Evolutionary conservation across 1,284 basidiomycete species (phyloP).

Genomic region (Ceratobasidium sp.): DNA sequence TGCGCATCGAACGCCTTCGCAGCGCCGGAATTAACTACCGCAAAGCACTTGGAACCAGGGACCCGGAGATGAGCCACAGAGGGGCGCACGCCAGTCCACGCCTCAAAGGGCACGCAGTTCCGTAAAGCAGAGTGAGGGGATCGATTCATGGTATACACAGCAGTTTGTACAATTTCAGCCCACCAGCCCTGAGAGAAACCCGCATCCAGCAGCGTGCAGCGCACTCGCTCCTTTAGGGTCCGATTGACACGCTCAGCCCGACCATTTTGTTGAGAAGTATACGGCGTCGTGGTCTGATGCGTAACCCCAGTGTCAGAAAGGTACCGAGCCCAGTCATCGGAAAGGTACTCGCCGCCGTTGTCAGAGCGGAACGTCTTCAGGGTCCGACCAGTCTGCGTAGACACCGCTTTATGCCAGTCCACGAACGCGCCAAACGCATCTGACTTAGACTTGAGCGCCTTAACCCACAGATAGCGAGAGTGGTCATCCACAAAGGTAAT

Average conservation of each 20-base stretch:
- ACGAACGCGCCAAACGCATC: conserved; percentile 48
- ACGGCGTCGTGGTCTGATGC: conserved; percentile 47
- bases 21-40: background rate
- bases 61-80: conserved; percentile 1
- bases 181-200: conserved; percentile 45
- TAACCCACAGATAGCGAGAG: conserved; percentile 44
- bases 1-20: background rate
- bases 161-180: conserved; percentile 33
- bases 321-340: conserved; percentile 40
- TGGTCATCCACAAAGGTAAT: conserved; percentile 51
- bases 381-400: conserved; percentile 47
- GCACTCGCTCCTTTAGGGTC: conserved; percentile 48
- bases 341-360: conserved; percentile 52
- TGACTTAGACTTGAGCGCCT: conserved; percentile 47
- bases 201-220: conserved; percentile 42
- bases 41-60: conserved; percentile 20
- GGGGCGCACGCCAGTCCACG: background rate
- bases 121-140: conserved; percentile 4
- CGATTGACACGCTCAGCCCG: conserved; percentile 51
- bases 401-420: conserved; percentile 47
- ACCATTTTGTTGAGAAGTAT: conserved; percentile 51
- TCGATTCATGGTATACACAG: conserved; percentile 16
- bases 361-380: conserved; percentile 50
- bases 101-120: background rate
- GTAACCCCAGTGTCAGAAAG: conserved; percentile 47